A percentile compares a stretch with the other conserved stretches of the same genome.
Evolutionary conservation across 495 filamentous ascomycete genomes (phyloP).

Genomic region (Penicillium diatomitis): DNA sequence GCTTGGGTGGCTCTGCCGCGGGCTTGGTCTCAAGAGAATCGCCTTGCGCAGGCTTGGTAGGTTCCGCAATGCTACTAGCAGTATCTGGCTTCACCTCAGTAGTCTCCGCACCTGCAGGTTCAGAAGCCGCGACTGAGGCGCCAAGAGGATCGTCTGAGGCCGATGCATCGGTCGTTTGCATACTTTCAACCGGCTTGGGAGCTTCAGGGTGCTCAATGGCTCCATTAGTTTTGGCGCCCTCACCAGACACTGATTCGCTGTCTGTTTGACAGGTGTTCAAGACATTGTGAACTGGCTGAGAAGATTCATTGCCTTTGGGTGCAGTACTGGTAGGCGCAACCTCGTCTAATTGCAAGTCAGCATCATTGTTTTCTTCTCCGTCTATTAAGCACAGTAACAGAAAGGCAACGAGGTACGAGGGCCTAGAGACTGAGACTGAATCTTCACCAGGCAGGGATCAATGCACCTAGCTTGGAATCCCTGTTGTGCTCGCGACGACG

Average conservation of each 20-base stretch:
- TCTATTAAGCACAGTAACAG: too few relatives aligned
- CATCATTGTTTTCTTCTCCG: neutral
- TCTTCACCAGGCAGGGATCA: too few relatives aligned
- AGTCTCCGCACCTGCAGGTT: constrained; percentile 1
- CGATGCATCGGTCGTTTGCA: neutral
- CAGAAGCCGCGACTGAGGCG: constrained; percentile 5
- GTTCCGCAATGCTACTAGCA: neutral
- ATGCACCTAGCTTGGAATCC: too few relatives aligned
- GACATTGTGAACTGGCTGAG: constrained; percentile 10
- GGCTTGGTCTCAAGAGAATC: neutral
- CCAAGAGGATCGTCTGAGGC: constrained; percentile 2
- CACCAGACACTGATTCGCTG: constrained; percentile 3
- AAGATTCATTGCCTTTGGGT: constrained; percentile 3
- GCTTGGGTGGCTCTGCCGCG: constrained; percentile 7
- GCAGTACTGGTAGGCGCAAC: neutral
- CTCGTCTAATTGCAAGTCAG: constrained; percentile 12
- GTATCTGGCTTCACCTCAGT: neutral
- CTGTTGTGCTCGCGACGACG: too few relatives aligned
- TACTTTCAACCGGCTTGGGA: constrained; percentile 1
- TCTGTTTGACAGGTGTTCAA: constrained; percentile 13
- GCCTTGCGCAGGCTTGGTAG: neutral
- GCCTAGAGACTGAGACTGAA: too few relatives aligned
- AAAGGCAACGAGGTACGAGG: too few relatives aligned
- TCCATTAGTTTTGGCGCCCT: constrained; percentile 3
- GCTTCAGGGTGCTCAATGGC: constrained; percentile 6